Base-by-base conservation (phyloP, 495 filamentous ascomycete species). In the Aspergillus kassunensis region DNA sequence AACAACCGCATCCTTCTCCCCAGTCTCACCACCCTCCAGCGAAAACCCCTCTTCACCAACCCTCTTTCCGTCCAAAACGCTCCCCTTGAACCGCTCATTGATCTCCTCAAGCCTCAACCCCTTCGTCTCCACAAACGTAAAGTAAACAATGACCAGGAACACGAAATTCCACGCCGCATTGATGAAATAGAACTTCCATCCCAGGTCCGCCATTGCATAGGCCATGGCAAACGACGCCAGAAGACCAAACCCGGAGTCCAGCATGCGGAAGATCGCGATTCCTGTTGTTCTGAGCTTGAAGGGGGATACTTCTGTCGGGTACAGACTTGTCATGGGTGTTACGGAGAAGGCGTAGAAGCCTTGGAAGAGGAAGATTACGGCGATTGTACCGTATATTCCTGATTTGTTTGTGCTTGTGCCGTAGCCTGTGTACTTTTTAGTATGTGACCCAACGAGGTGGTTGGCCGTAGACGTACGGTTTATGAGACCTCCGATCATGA, bases 351-450 rank as follows among this genome's bases (percentile, higher is more conserved):
- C 40, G 21, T 43, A 43, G 21, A 43, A 43, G 3, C 40, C 40
- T 25, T 43, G 40, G 24, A 43, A 43, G 11, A 43, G 40, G 21
- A 43, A 43, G 19, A 43, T 43, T n/a, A 25, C 40, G 21, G 40
- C 40, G 21, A 43, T 43, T 6, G 40, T 43, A 7, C 40, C 40
- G 40, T 43, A 43, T 5, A 43, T 43, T 11, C 40, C 40, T 3
- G 40, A 43, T 6, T 5, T 43, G 20, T 43, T 4, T 16, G 20
- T 43, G 21, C 40, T 43, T 11, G 19, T 25, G 6, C 40, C 40
- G 20, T 43, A 43, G 11, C 21, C 34, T 37, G 24, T n/a, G n/a
- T n/a, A n/a, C n/a, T n/a, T n/a, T n/a, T 27, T 27, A 27, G 24
- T 27, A 27, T 4, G 24, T 4, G 24, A 9, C 24, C 9, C 9